Base-by-base conservation (phyloP, 1,139 yeast species). In the Saccharomycopsis crataegensis region DNA sequence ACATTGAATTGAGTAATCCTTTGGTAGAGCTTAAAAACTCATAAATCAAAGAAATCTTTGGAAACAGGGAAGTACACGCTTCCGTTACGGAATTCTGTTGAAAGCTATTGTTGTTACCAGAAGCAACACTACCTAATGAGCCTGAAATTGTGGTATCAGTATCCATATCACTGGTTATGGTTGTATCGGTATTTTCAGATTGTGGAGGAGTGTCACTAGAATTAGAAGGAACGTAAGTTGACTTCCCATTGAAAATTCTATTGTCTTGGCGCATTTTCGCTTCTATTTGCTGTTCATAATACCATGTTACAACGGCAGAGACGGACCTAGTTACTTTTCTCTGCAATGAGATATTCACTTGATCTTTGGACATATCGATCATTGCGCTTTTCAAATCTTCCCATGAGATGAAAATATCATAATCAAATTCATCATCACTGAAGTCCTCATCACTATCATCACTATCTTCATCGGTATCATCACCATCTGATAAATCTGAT, bases 281-380 rank as follows among this genome's bases (percentile, higher is more conserved):
- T n/a, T 36, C 40, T 2, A 36, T 36, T 36, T 36, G n/a, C 2
- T n/a, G 40, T n/a, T 36, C 40, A 36, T 11, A 36, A 11, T 36
- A n/a, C 2, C 40, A 36, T 2, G 22, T 12, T 17, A 47, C 43
- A 22, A 33, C 33, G 14, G 9, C 9, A n/a, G 49, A n/a, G 17
- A 82, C 71, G 16, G 82, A 75, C 52, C 72, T 67, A 5, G 79
- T 65, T 5, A 75, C 72, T 11, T 67, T 73, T 56, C 72, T 75
- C 2, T 77, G 75, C 12, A 72, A 60, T 31, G 64, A 65, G 33
- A 67, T 65, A 31, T 68, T 68, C 1, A 75, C 56, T 1, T 71
- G 67, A 7, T 62, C 61, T n/a, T 61, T 49, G 1, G 69, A 60
- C 59, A 69, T 66, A 22, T 53, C 49, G 11, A 70, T 68, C 57